These are phyloP conservation scores for Chaetomium tenue DNA, from an alignment of 495 filamentous ascomycete genomes.

Conservation along the genomic window DNA sequence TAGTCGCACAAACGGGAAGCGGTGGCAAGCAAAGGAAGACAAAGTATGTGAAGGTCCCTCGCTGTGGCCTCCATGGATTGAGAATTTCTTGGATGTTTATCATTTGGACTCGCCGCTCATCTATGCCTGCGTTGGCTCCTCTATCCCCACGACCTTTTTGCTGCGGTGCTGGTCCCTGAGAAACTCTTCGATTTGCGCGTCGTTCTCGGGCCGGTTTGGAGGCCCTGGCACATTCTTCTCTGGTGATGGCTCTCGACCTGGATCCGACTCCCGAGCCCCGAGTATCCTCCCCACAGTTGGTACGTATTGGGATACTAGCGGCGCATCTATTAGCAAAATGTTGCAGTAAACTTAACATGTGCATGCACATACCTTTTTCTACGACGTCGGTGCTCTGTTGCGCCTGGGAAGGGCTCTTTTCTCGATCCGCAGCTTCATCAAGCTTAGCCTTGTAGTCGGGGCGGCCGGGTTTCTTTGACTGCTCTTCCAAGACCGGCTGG, in stretches of 20 bases:
- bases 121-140: constrained; percentile 5
- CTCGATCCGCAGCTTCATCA: constrained; percentile 28
- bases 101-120: background rate
- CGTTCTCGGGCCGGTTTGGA: constrained; percentile 36
- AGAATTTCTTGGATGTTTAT: background rate
- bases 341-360: background rate
- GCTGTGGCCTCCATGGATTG: too few relatives aligned
- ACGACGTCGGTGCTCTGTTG: constrained; percentile 21
- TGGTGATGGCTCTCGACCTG: background rate
- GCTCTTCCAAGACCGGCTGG: background rate
- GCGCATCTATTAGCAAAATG: background rate
- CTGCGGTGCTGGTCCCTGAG: constrained; percentile 40
- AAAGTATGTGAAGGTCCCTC: too few relatives aligned
- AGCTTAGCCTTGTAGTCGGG: constrained; percentile 33
- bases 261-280: constrained; percentile 21
- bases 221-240: constrained; percentile 21
- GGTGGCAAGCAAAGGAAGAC: too few relatives aligned
- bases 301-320: constrained; percentile 31
- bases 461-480: background rate
- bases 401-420: constrained; percentile 5
- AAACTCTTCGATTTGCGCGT: constrained; percentile 39
- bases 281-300: constrained; percentile 29
- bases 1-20: too few relatives aligned
- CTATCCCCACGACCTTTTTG: constrained; percentile 16
- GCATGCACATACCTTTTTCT: constrained; percentile 30